Conservation (phyloP, 192 early-diverging fungal species). For the Coemansia sp. region DNA sequence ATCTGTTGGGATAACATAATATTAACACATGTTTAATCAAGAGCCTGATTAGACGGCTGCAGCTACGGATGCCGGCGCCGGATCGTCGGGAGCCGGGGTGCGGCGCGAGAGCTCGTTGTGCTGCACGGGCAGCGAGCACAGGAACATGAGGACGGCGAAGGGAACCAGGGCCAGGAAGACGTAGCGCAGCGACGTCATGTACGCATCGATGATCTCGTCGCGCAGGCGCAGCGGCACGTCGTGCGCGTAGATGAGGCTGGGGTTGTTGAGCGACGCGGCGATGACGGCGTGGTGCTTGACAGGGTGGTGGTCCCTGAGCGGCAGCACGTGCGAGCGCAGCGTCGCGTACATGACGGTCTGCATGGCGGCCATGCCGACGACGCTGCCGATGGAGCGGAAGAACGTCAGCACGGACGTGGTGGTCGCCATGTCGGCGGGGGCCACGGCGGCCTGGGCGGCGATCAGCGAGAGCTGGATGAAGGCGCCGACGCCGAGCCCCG, state of each 20-base stretch:
- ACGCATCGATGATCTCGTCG: slow-evolving; percentile 50
- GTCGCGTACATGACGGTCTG: slow-evolving; percentile 55
- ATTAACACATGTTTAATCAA: not conserved
- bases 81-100: no score
- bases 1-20: no score
- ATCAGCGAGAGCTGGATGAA: slow-evolving; percentile 72
- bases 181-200: slow-evolving; percentile 54
- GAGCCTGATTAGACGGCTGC: not conserved
- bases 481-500: slow-evolving; percentile 72
- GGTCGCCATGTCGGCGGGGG: slow-evolving; percentile 57
- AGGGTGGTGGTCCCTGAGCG: slow-evolving; percentile 33
- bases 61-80: slow-evolving; percentile 6
- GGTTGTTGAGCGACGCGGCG: slow-evolving; percentile 43
- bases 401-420: slow-evolving; percentile 67
- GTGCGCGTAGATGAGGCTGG: slow-evolving; percentile 25
- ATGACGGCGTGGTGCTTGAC: slow-evolving; percentile 15
- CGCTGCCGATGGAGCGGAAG: slow-evolving; percentile 62
- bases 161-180: slow-evolving; percentile 56
- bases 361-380: slow-evolving; percentile 60
- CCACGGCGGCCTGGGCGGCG: slow-evolving; percentile 65
- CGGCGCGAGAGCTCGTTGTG: slow-evolving; percentile 42
- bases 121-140: slow-evolving; percentile 52
- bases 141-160: slow-evolving; percentile 51
- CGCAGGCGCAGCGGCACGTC: slow-evolving; percentile 43
- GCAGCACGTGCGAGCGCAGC: slow-evolving; percentile 10